phyloP scores from a whole-genome alignment of 2,329 filamentous ascomycete species.

The Clonostachys rhizophaga region DNA sequence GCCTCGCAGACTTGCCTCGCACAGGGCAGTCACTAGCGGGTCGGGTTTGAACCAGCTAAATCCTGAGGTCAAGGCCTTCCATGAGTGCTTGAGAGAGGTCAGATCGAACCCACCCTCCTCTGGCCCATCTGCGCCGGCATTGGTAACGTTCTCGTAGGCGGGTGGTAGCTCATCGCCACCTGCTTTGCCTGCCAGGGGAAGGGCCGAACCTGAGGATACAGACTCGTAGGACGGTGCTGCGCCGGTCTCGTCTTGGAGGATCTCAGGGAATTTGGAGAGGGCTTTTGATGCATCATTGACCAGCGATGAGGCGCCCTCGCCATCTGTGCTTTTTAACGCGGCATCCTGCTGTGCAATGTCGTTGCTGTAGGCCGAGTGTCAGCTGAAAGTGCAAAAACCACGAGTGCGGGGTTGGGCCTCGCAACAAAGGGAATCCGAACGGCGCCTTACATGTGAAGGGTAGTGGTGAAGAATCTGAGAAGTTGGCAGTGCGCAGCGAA shows the following conservation, averaged over 20 bases:
- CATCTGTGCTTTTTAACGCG: too few relatives aligned
- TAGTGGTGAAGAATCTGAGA: slow-evolving; percentile 12
- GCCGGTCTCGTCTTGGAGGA: too few relatives aligned
- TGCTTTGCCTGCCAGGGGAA: background rate
- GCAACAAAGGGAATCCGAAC: slow-evolving; percentile 15
- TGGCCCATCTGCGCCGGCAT: background rate
- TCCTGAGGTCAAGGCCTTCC: slow-evolving; percentile 25
- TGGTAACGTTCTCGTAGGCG: slow-evolving; percentile 5
- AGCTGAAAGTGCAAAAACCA: background rate
- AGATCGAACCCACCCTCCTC: background rate
- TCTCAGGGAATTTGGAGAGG: too few relatives aligned
- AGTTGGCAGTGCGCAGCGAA: slow-evolving; percentile 14
- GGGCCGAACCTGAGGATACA: background rate
- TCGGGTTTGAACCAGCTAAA: slow-evolving; percentile 23
- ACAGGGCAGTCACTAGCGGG: slow-evolving; percentile 27
- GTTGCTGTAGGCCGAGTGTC: too few relatives aligned
- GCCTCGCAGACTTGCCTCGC: slow-evolving; percentile 22
- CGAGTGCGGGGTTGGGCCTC: background rate
- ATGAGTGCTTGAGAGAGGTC: slow-evolving; percentile 22
- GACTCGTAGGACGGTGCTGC: background rate
- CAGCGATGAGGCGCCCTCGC: too few relatives aligned
- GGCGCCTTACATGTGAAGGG: slow-evolving; percentile 14
- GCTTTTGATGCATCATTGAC: too few relatives aligned
- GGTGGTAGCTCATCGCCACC: slow-evolving; percentile 2
- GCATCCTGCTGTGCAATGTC: too few relatives aligned